These are phyloP conservation scores for Suillus bovinus DNA, from an alignment of 768 basidiomycete genomes.

Conservation along the genomic window DNA sequence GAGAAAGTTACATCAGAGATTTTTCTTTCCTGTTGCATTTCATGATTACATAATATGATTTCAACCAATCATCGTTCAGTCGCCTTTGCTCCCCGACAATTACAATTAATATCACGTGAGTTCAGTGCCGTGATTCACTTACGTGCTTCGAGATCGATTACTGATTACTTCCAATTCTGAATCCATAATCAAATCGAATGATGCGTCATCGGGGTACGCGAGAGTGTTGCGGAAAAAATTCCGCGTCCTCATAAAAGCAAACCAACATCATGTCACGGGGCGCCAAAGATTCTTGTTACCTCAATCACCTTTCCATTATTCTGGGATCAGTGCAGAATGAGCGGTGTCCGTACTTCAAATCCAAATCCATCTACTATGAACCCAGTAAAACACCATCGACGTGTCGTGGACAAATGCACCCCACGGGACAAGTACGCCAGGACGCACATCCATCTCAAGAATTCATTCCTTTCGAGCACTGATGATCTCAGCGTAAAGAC, in stretches of 20 bases:
- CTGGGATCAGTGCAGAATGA: not conserved
- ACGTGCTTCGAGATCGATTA: conserved; percentile 23
- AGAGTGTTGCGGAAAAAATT: conserved; percentile 15
- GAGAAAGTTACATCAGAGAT: conserved; percentile 15
- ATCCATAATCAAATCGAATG: conserved; percentile 20
- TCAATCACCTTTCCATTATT: not conserved
- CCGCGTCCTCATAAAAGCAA: conserved; percentile 21
- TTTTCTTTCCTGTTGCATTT: conserved; percentile 22
- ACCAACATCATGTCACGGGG: not conserved
- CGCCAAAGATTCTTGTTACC: not conserved
- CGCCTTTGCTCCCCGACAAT: conserved; percentile 1
- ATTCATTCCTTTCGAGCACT: conserved; percentile 26
- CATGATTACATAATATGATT: conserved; percentile 13
- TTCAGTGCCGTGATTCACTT: conserved; percentile 22
- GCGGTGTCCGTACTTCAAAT: not conserved
- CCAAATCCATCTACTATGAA: conserved; percentile 13
- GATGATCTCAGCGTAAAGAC: conserved; percentile 27
- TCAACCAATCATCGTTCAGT: conserved; percentile 19
- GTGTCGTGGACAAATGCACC: conserved; percentile 35
- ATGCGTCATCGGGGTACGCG: conserved; percentile 8
- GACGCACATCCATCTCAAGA: conserved; percentile 31
- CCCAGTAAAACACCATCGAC: conserved; percentile 25
- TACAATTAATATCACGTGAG: conserved; percentile 13
- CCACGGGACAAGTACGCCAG: conserved; percentile 35
- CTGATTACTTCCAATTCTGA: conserved; percentile 4